Percentiles rank a stretch among this genome's conserved stretches.
phyloP scores from a whole-genome alignment of 139 green algal species.

The Diplosphaera chodatii region DNA sequence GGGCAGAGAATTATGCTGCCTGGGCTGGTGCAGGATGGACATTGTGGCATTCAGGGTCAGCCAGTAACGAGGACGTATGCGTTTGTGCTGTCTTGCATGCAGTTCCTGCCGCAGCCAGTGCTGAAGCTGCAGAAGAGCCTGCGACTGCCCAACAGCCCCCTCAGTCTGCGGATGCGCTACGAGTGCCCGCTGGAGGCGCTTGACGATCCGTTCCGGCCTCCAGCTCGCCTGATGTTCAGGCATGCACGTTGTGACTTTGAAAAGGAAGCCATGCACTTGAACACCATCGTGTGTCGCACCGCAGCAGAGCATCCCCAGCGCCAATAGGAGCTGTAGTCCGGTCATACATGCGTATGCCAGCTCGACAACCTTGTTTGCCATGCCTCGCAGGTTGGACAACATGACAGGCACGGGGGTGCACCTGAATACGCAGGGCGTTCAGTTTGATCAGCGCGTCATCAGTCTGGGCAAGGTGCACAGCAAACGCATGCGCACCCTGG shows the following conservation, averaged over 20 bases:
- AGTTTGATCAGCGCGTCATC: slow-evolving; percentile 47
- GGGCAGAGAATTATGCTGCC: too few species aligned
- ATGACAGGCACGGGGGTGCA: slow-evolving; percentile 39
- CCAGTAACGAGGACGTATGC: too few species aligned
- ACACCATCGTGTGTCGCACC: too few species aligned
- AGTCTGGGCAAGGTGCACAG: slow-evolving; percentile 24
- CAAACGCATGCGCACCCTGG: too few species aligned
- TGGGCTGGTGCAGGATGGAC: too few species aligned
- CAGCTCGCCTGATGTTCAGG: slow-evolving; percentile 46
- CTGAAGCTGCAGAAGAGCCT: slow-evolving; percentile 40
- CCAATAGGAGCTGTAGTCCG: too few species aligned
- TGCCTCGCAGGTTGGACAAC: slow-evolving; percentile 43
- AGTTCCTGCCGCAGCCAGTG: slow-evolving; percentile 26
- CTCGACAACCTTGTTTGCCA: too few species aligned
- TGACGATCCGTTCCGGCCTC: slow-evolving; percentile 33
- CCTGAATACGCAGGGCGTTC: slow-evolving; percentile 41
- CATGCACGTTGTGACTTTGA: too few species aligned
- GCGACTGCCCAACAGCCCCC: slow-evolving; percentile 29
- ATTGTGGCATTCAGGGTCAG: too few species aligned
- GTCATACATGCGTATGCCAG: too few species aligned
- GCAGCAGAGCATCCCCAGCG: too few species aligned
- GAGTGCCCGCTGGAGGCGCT: slow-evolving; percentile 39
- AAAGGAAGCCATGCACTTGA: too few species aligned
- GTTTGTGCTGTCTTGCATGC: background rate
- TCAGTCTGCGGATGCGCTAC: slow-evolving; percentile 42